Evolutionary conservation across 2,329 filamentous ascomycete species (phyloP).

Genomic region (Meredithiella fracta): DNA sequence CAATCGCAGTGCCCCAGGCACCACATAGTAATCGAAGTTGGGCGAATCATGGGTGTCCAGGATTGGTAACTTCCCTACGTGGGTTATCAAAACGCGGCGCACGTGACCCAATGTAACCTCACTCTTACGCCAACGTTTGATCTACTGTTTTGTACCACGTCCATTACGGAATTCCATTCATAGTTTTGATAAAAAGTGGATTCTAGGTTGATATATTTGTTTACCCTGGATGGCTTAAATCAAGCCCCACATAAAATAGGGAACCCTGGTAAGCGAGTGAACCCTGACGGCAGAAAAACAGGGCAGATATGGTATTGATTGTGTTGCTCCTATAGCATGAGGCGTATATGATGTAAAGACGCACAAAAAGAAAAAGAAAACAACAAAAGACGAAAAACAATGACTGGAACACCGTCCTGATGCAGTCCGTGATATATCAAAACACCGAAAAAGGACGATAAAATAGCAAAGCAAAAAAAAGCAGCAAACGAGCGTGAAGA

Average conservation of each 20-base stretch:
- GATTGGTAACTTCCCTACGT: not conserved
- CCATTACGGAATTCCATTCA: too few species aligned
- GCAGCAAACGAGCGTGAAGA: not conserved
- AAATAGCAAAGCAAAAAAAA: not conserved
- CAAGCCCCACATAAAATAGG: not conserved
- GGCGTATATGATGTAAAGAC: not conserved
- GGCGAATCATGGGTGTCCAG: not conserved
- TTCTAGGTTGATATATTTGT: not conserved
- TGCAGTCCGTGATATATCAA: slow-evolving; percentile 7
- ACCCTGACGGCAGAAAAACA: not conserved
- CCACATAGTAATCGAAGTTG: not conserved
- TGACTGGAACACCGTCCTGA: slow-evolving; percentile 9
- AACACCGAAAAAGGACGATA: not conserved
- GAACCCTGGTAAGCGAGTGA: not conserved
- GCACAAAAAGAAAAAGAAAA: not conserved
- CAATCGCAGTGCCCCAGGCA: too few species aligned
- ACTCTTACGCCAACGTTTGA: not conserved
- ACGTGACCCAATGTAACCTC: not conserved
- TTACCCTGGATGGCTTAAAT: not conserved
- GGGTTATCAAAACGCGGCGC: too few species aligned
- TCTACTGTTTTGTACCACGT: not conserved
- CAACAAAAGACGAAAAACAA: not conserved
- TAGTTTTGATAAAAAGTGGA: not conserved
- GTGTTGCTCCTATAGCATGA: not conserved
- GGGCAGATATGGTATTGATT: not conserved